Base-by-base conservation (phyloP, 371 early-diverging fungal genomes). In the Syncephalastrum racemosum region DNA sequence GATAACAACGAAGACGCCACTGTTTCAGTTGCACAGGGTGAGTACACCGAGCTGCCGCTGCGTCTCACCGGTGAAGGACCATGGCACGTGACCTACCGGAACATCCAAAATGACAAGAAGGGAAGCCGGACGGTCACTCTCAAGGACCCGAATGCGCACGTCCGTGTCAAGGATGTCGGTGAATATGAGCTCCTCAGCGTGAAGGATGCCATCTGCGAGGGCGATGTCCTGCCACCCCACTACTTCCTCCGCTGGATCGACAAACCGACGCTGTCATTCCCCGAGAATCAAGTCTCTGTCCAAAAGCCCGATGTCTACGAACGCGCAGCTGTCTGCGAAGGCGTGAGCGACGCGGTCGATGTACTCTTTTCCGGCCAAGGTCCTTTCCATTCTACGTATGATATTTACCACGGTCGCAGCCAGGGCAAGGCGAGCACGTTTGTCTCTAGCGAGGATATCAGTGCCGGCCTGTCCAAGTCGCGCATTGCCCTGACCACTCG, bases 21-120 rank as follows among this genome's bases (percentile, higher is more conserved):
- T 10, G 57, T 69, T 6, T 59, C 53, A 6, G 50, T 74, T 13
- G 64, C 72, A 6, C 71, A 79, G 56, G 77, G 77, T 4, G 41
- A 65, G 4, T 46, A 44, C 4, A 68, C 67, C 4, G 43, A 50
- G 3, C 50, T 79, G 12, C 80, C 77, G 8, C 52, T 79, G 4
- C 68, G 77, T 10, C 52, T 79, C 15, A 73, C 77, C 1, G 80
- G 80, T 43, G 77, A 79, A 57, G 71, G 70, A 0, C 80, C 80
- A 19, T 79, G 80, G 80, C 52, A 47, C 16, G 64, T 79, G 0
- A 45, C 64, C 3, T 79, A 76, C 36, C 70, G 71, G 18, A 68
- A 76, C 50, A 55, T 73, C 8, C 59, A 70, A 2, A 66, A 67
- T 45, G 49, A 58, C 4, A 65, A 62, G 1, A 64, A 59, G 50